Evolutionary conservation across 768 basidiomycete species (phyloP).

Genomic region (Amylocystis lapponica): DNA sequence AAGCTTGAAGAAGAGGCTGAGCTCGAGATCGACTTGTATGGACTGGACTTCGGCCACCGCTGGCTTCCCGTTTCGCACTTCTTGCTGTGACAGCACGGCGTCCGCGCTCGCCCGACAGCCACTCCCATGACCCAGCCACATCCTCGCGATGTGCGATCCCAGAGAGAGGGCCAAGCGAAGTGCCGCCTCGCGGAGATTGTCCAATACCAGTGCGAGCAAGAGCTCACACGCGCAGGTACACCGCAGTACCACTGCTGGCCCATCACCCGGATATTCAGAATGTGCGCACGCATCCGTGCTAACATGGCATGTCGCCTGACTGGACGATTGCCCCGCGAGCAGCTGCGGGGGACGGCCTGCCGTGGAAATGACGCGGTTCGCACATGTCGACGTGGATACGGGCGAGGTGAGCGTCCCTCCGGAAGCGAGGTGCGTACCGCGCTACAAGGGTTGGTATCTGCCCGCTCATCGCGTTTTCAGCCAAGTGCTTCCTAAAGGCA

Average conservation of each 20-base stretch:
- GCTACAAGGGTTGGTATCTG: background rate
- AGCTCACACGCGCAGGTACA: slow-evolving; percentile 21
- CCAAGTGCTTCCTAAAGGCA: slow-evolving; percentile 18
- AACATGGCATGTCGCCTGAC: too few species aligned
- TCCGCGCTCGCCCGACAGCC: too few species aligned
- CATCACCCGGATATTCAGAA: slow-evolving; percentile 64
- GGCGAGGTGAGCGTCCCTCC: slow-evolving; percentile 18
- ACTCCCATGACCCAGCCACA: too few species aligned
- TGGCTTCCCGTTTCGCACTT: too few species aligned
- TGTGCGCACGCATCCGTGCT: slow-evolving; percentile 52
- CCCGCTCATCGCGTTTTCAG: slow-evolving; percentile 3
- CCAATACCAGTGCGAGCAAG: slow-evolving; percentile 58
- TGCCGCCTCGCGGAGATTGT: slow-evolving; percentile 68
- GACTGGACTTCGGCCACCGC: too few species aligned
- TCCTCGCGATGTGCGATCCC: too few species aligned
- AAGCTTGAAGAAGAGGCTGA: too few species aligned
- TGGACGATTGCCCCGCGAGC: too few species aligned
- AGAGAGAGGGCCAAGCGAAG: too few species aligned
- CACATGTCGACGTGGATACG: slow-evolving; percentile 12
- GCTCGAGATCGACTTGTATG: too few species aligned
- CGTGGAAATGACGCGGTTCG: slow-evolving; percentile 39
- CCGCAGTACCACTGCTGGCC: slow-evolving; percentile 58
- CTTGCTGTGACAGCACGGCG: too few species aligned
- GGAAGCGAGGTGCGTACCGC: slow-evolving; percentile 30
- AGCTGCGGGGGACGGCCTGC: slow-evolving; percentile 66